phyloP scores from a whole-genome alignment of 805 yeast species.

The Suhomyces sp. region DNA sequence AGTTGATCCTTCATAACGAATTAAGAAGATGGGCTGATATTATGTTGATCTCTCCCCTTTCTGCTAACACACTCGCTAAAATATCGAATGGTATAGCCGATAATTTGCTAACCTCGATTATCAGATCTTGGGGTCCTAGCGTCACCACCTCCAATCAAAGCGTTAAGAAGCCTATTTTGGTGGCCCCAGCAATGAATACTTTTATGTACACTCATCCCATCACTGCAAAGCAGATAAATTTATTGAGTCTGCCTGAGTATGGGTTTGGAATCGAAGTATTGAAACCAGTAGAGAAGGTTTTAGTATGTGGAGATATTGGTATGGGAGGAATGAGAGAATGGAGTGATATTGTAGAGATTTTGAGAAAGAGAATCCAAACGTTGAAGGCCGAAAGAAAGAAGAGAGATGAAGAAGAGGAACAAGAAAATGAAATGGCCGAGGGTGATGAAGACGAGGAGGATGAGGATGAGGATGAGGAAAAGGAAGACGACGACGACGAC shows the following conservation, averaged over 20 bases:
- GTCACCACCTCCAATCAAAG: slow-evolving; percentile 10
- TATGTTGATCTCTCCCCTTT: slow-evolving; percentile 44
- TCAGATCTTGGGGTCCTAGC: slow-evolving; percentile 41
- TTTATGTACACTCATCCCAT: slow-evolving; percentile 48
- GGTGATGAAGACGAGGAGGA: slow-evolving; percentile 33
- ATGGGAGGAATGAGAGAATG: slow-evolving; percentile 53
- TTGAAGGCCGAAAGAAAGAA: slow-evolving; percentile 27
- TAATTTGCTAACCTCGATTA: slow-evolving; percentile 41
- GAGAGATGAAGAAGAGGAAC: slow-evolving; percentile 13
- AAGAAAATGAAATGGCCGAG: slow-evolving; percentile 22
- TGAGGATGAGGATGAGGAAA: slow-evolving; percentile 37
- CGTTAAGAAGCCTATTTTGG: slow-evolving; percentile 40
- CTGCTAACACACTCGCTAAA: slow-evolving; percentile 45
- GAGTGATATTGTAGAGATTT: slow-evolving; percentile 43
- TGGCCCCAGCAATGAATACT: slow-evolving; percentile 50
- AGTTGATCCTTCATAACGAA: slow-evolving; percentile 42
- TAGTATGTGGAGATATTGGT: slow-evolving; percentile 48
- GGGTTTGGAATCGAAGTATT: slow-evolving; percentile 44
- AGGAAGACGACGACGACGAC: slow-evolving; percentile 30
- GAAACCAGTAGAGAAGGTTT: slow-evolving; percentile 46
- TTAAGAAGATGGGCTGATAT: slow-evolving; percentile 48
- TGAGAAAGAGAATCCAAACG: slow-evolving; percentile 32
- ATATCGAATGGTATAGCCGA: slow-evolving; percentile 45
- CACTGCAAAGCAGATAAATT: slow-evolving; percentile 37
- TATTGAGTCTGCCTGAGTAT: slow-evolving; percentile 32